Percentiles rank a stretch among this genome's conserved stretches.
Evolutionary conservation across 805 yeast species (phyloP).

Genomic region (Kluyveromyces lactis): DNA sequence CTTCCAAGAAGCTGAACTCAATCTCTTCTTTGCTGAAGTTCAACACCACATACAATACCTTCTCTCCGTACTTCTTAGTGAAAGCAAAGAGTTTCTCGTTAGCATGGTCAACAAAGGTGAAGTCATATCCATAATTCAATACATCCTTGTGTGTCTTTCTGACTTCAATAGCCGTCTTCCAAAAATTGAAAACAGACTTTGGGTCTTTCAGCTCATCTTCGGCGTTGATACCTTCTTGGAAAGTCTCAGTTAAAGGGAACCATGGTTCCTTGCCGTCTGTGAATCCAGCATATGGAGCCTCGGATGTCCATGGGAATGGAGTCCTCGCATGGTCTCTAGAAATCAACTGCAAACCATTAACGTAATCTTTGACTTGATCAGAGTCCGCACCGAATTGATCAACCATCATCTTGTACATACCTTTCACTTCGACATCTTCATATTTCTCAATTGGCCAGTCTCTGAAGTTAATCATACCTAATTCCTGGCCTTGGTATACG

Average conservation of each 20-base stretch:
- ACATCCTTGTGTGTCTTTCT: slow-evolving; percentile 38
- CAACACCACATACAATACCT: slow-evolving; percentile 32
- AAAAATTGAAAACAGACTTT: slow-evolving; percentile 38
- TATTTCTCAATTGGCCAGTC: slow-evolving; percentile 43
- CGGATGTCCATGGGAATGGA: slow-evolving; percentile 44
- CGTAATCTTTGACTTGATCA: slow-evolving; percentile 20
- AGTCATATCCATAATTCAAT: slow-evolving; percentile 36
- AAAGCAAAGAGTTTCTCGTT: slow-evolving; percentile 35
- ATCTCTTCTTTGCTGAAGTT: slow-evolving; percentile 33
- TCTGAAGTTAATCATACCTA: slow-evolving; percentile 43
- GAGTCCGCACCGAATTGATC: slow-evolving; percentile 13
- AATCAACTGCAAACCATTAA: slow-evolving; percentile 28
- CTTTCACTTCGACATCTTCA: slow-evolving; percentile 39
- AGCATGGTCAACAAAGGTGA: slow-evolving; percentile 36
- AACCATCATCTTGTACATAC: slow-evolving; percentile 31
- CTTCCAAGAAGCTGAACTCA: slow-evolving; percentile 25
- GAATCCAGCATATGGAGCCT: slow-evolving; percentile 35
- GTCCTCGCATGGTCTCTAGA: slow-evolving; percentile 46
- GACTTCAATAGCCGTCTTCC: slow-evolving; percentile 33
- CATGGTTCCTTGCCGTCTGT: slow-evolving; percentile 37
- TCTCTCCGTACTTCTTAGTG: slow-evolving; percentile 29
- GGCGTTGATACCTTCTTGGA: slow-evolving; percentile 36
- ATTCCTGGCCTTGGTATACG: slow-evolving; percentile 54
- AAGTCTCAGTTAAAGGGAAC: slow-evolving; percentile 17
- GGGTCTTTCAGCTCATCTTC: slow-evolving; percentile 38